Percentiles rank a stretch among this genome's conserved stretches.
Evolutionary conservation across 805 yeast genomes (phyloP).

Genomic region (Ogataea pilisensis): DNA sequence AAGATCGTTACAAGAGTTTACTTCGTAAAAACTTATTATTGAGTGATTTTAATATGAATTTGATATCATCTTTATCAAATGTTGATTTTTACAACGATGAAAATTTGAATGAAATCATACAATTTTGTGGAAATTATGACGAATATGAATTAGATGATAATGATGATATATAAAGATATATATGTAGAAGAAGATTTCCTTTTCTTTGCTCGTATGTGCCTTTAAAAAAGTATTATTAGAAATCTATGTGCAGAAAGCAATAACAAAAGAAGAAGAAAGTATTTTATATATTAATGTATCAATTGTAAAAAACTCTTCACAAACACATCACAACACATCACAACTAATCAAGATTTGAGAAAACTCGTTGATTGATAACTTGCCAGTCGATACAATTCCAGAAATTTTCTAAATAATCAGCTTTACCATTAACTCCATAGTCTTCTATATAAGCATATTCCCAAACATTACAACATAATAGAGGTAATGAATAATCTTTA

Average conservation of each 20-base stretch:
- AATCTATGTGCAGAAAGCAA: too few species aligned
- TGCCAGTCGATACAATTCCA: conserved; percentile 87
- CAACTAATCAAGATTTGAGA: conserved; percentile 16
- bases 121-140: conserved; percentile 28
- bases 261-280: too few species aligned
- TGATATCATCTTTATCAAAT: conserved; percentile 32
- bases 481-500: conserved; percentile 64
- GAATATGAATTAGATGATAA: conserved; percentile 26
- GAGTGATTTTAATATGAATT: conserved; percentile 28
- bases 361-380: conserved; percentile 48
- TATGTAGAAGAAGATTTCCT: too few species aligned
- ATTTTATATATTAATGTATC: too few species aligned
- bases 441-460: conserved; percentile 83
- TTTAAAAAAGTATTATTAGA: too few species aligned
- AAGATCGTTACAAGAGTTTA: conserved; percentile 11
- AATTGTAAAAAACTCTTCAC: too few species aligned
- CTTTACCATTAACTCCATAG: conserved; percentile 75
- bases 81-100: conserved; percentile 31
- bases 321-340: too few species aligned
- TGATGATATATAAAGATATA: conserved; percentile 3
- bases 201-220: too few species aligned
- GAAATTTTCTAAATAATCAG: conserved; percentile 67
- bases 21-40: conserved; percentile 22
- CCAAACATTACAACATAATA: conserved; percentile 81
- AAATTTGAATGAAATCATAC: conserved; percentile 25